Evolutionary conservation across 2,329 filamentous ascomycete genomes (phyloP), one percentile per base, ranked within the genome.

Genomic region (Aspergillus awamori): DNA sequence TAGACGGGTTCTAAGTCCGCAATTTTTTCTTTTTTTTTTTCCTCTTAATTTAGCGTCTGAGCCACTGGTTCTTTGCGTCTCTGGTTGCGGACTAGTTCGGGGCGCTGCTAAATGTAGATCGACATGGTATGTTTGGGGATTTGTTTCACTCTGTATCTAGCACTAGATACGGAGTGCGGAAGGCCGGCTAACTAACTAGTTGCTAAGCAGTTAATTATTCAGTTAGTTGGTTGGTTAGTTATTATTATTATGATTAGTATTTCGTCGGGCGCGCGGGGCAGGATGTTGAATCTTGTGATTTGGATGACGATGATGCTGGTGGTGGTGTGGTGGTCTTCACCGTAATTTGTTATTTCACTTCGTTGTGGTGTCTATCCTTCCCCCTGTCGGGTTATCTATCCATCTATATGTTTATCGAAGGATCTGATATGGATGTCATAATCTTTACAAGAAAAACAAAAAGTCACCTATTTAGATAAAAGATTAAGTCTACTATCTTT

Each of bases 31-130:
- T 30, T 11, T 33, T 4, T 36, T 30, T 13, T 6, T 11, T 2
- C 5, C 10, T 36, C 33, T 10, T 45, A 45, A 13, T 45, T 43
- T 43, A 43, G 41, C 13, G 41, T 45, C 22, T 41, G 36, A 53
- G 33, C 36, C 52, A 53, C 51, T 39, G 33, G 33, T 33, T 26
- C 33, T n/a, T 22, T 20, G 20, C 15, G 26, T 13, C 48, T 52
- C 26, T 41, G 24, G 7, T 41, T 43, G 7, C 24, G 53, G 38
- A 20, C 53, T 55, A 28, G 24, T 4, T 26, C 13, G 24, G 24
- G 38, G 39, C 26, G 53, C 53, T 55, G 53, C 53, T 55, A 55
- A 55, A 45, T 55, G 53, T 55, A 55, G 53, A 55, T 55, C 53
- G 53, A 24, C 38, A 55, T 43, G 38, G n/a, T 20, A 45, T 22